Evolutionary conservation across 345 rosid genomes (phyloP), one percentile per base, ranked within the genome.

Genomic region (Melastoma malabathricum): DNA sequence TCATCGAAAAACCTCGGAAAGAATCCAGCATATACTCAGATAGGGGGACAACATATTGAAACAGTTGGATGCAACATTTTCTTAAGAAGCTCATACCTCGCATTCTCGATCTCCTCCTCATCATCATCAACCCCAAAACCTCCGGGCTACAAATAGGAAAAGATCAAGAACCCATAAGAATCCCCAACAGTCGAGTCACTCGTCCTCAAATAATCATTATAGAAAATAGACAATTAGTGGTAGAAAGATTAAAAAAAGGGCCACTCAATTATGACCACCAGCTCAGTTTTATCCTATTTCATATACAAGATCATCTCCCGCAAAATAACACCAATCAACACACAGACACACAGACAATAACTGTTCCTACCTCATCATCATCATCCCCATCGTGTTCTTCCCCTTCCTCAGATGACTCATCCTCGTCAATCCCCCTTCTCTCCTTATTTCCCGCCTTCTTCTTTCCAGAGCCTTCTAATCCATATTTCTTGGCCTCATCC

Each of bases 401-500:
- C 64, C 68, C 0, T 58, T 73, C 83, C 0, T 61, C 79, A 1
- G 64, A 62, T 0, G 43, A 59, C 10, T 65, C 78, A 5, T 72
- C 75, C 31, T 55, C 70, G n/a, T 51, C 61, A n/a, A 46, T 60
- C 39, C 43, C 54, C 57, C 13, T 67, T 18, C 38, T 58, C 59
- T 51, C 72, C 72, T 20, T 48, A 17, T 60, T 57, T 19, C 59
- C 57, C 31, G 46, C 47, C 18, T 60, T 66, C 57, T 72, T 76
- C 45, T 71, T 82, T 25, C 60, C 64, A 18, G 64, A 63, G 46
- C 43, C 22, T 61, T 69, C 78, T 14, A 51, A 59, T 10, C 94
- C 96, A 69, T 80, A 81, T 61, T 86, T 92, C 59, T 71, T 67
- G 13, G 92, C 89, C 58, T 86, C 96, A 60, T 76, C 94, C 13